Evolutionary conservation across 306 rosid species (phyloP).

Genomic region (Hippophae rhamnoides): DNA sequence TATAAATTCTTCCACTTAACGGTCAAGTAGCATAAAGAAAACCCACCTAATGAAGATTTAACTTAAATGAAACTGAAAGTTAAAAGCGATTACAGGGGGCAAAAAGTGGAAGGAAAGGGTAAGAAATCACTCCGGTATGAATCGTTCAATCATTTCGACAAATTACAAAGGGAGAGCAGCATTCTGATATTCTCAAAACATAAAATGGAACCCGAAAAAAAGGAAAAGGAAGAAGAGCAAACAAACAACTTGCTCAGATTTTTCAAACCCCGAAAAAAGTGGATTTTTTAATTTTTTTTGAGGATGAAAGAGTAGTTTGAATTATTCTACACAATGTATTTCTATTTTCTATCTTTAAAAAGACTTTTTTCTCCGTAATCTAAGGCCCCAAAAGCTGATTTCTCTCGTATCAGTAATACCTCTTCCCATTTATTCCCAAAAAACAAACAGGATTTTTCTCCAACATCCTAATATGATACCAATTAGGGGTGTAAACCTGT

Average conservation of each 20-base stretch:
- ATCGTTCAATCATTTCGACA: conserved; percentile 6
- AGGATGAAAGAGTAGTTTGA: conserved; percentile 25
- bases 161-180: conserved; percentile 10
- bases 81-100: neutral
- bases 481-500: neutral
- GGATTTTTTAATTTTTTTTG: conserved; percentile 19
- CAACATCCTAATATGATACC: neutral
- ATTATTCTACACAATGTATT: conserved; percentile 52
- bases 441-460: conserved; percentile 13
- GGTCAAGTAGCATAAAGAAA: no score
- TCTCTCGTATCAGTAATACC: conserved; percentile 14
- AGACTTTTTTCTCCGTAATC: conserved; percentile 43
- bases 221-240: conserved; percentile 21
- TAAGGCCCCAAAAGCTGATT: conserved; percentile 38
- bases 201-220: conserved; percentile 6
- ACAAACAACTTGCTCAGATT: conserved; percentile 27
- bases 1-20: no score
- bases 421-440: conserved; percentile 18
- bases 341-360: conserved; percentile 11
- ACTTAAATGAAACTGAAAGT: no score
- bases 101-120: conserved; percentile 1
- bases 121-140: conserved; percentile 3
- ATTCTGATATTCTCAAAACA: conserved; percentile 14
- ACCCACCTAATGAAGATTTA: no score
- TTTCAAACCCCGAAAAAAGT: conserved; percentile 31